phyloP scores from a whole-genome alignment of 495 filamentous ascomycete species.

The Platismatia glauca region DNA sequence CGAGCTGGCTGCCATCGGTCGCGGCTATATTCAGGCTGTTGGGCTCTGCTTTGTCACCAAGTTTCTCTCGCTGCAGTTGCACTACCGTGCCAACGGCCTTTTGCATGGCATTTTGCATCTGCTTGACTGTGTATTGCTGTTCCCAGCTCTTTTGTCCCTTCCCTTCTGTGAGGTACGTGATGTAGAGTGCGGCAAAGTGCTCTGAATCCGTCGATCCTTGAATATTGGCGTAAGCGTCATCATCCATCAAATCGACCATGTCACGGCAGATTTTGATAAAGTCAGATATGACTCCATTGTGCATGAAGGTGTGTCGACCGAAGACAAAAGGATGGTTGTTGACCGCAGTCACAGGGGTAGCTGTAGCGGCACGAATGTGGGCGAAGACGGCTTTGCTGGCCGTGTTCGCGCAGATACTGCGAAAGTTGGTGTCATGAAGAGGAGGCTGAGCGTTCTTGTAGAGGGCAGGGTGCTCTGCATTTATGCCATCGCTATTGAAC shows the following conservation, averaged over 20 bases:
- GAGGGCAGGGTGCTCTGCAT: slow-evolving; percentile 31
- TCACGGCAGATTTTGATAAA: slow-evolving; percentile 36
- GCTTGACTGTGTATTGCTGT: slow-evolving; percentile 27
- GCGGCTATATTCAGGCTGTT: slow-evolving; percentile 36
- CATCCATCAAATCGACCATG: slow-evolving; percentile 31
- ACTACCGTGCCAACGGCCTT: slow-evolving; percentile 35
- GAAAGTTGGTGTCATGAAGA: slow-evolving; percentile 41
- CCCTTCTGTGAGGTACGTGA: slow-evolving; percentile 35
- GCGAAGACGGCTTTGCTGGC: slow-evolving; percentile 34
- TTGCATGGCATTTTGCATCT: slow-evolving; percentile 36
- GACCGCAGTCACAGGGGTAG: slow-evolving; percentile 24
- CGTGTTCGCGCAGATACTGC: slow-evolving; percentile 36
- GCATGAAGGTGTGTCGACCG: slow-evolving; percentile 42
- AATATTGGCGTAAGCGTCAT: slow-evolving; percentile 37
- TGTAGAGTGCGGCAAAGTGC: slow-evolving; percentile 42
- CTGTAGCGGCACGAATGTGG: slow-evolving; percentile 39
- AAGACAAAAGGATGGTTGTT: slow-evolving; percentile 47
- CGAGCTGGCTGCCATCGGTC: slow-evolving; percentile 35
- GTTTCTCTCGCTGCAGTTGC: slow-evolving; percentile 29
- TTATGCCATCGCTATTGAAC: not conserved
- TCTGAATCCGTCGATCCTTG: slow-evolving; percentile 42
- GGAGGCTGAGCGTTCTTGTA: slow-evolving; percentile 42
- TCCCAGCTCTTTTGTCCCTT: slow-evolving; percentile 31
- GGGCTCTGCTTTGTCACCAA: slow-evolving; percentile 31
- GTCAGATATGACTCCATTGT: slow-evolving; percentile 39